These are phyloP conservation scores for Caryocar brasiliense DNA, from an alignment of 441 rosid species.

Conservation along the genomic window DNA sequence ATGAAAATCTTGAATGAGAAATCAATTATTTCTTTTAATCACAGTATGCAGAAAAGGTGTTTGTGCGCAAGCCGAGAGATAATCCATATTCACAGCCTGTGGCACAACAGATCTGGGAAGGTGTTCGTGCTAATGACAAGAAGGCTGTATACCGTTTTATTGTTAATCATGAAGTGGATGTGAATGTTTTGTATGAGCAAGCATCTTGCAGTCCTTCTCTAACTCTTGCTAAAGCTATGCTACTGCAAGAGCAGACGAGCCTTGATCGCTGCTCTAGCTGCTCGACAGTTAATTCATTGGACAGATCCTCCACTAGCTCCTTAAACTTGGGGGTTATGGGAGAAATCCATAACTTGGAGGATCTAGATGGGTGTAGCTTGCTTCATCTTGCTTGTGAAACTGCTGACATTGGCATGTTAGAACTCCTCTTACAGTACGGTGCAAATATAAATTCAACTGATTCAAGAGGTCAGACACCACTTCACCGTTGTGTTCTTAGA, in stretches of 20 bases:
- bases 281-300: slow-evolving; percentile 45
- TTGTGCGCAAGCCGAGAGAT: slow-evolving; percentile 70
- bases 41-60: slow-evolving; percentile 92
- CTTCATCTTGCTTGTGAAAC: slow-evolving; percentile 97
- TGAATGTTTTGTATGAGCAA: slow-evolving; percentile 59
- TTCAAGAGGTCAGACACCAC: slow-evolving; percentile 72
- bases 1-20: background rate
- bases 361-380: slow-evolving; percentile 63
- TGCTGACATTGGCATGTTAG: slow-evolving; percentile 95
- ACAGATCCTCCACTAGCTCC: slow-evolving; percentile 58
- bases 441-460: slow-evolving; percentile 71
- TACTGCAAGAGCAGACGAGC: slow-evolving; percentile 60
- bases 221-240: slow-evolving; percentile 78
- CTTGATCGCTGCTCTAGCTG: slow-evolving; percentile 46
- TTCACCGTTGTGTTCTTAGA: slow-evolving; percentile 58
- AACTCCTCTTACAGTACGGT: slow-evolving; percentile 92
- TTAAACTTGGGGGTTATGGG: slow-evolving; percentile 35
- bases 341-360: slow-evolving; percentile 45
- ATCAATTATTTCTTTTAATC: slow-evolving; percentile 4
- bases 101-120: slow-evolving; percentile 85
- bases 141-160: slow-evolving; percentile 81
- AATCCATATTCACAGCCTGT: slow-evolving; percentile 39
- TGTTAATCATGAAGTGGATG: slow-evolving; percentile 68
- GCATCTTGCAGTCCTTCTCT: slow-evolving; percentile 46
- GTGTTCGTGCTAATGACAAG: slow-evolving; percentile 80